phyloP scores from a whole-genome alignment of 768 basidiomycete species.

The Lactifluus hygrophoroides region DNA sequence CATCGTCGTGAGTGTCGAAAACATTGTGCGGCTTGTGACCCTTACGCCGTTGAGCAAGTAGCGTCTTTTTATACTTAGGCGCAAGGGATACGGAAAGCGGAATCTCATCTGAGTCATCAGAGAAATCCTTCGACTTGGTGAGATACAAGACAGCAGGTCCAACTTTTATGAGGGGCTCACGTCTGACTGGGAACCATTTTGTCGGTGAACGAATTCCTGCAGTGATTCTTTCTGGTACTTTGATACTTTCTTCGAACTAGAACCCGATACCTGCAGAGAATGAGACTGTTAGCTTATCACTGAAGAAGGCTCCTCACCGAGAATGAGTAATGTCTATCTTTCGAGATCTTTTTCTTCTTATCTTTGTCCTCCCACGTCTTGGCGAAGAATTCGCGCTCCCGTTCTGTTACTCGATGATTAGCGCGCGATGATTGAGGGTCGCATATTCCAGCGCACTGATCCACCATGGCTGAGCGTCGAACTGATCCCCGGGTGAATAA shows the following conservation, averaged over 20 bases:
- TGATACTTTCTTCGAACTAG: conserved; percentile 9
- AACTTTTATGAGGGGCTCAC: background rate
- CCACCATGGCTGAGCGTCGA: conserved; percentile 42
- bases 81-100: background rate
- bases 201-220: conserved; percentile 18
- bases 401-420: conserved; percentile 24
- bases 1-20: background rate
- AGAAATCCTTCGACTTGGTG: conserved; percentile 3
- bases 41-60: background rate
- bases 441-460: conserved; percentile 36
- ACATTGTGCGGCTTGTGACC: background rate
- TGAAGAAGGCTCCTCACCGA: background rate
- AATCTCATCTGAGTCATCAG: conserved; percentile 12
- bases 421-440: background rate
- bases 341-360: conserved; percentile 20
- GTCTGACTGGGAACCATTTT: conserved; percentile 17
- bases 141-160: background rate
- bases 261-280: background rate
- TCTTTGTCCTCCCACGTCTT: background rate
- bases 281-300: background rate
- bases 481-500: conserved; percentile 39
- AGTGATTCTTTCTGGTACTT: conserved; percentile 15
- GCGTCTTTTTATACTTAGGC: background rate
- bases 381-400: conserved; percentile 33
- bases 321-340: conserved; percentile 15